Evolutionary conservation across 768 basidiomycete species (phyloP).

Genomic region (Rossbeevera mucosa): DNA sequence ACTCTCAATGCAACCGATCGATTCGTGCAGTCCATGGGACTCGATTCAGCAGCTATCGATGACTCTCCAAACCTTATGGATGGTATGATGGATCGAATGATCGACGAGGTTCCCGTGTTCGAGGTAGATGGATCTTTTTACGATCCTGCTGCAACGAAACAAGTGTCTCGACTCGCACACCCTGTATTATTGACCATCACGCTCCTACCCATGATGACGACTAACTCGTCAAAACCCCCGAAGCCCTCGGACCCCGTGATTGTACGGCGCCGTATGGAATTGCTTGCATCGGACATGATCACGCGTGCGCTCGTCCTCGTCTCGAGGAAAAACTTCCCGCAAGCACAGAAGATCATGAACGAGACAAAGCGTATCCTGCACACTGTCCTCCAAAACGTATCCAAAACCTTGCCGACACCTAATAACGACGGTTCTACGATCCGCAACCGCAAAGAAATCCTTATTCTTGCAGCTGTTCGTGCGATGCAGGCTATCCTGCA

Average conservation of each 20-base stretch:
- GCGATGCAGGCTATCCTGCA: conserved; percentile 81
- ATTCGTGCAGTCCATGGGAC: conserved; percentile 81
- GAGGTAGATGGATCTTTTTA: conserved; percentile 96
- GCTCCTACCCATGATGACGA: conserved; percentile 54
- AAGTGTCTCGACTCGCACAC: conserved; percentile 83
- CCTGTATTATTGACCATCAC: conserved; percentile 95
- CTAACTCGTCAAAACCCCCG: conserved; percentile 33
- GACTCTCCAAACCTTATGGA: conserved; percentile 71
- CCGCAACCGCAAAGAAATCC: conserved; percentile 73
- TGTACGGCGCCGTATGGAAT: conserved; percentile 92
- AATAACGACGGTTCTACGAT: conserved; percentile 41
- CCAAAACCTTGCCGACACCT: conserved; percentile 63
- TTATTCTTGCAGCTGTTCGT: conserved; percentile 67
- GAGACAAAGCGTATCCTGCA: conserved; percentile 92
- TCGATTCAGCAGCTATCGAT: conserved; percentile 69
- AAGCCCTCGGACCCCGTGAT: conserved; percentile 78
- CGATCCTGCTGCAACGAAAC: conserved; percentile 81
- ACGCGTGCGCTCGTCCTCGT: conserved; percentile 90
- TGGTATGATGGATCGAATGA: conserved; percentile 95
- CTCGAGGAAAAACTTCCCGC: conserved; percentile 82
- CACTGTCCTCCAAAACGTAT: conserved; percentile 82
- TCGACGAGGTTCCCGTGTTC: conserved; percentile 94
- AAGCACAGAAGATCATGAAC: conserved; percentile 84
- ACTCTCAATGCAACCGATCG: conserved; percentile 80
- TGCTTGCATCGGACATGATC: conserved; percentile 96